These are phyloP conservation scores for Polychaeton citri DNA, from an alignment of 2,329 filamentous ascomycete species.

Conservation along the genomic window DNA sequence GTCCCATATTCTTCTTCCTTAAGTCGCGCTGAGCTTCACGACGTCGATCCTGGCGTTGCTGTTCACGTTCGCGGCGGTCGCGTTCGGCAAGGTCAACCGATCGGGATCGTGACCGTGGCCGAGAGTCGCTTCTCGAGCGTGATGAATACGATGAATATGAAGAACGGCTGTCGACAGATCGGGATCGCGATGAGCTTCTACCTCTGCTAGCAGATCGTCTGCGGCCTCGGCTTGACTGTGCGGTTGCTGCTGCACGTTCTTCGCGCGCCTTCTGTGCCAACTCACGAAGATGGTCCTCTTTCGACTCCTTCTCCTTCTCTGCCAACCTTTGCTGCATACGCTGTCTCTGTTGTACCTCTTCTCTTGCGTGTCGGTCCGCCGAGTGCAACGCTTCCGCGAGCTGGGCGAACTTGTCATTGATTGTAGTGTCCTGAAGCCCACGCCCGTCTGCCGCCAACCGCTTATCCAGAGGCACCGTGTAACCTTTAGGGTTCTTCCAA, in stretches of 20 bases:
- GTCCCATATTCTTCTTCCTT: conserved; percentile 88
- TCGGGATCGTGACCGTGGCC: conserved; percentile 5
- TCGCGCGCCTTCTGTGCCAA: conserved; percentile 86
- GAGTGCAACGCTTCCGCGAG: conserved; percentile 91
- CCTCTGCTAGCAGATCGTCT: conserved; percentile 17
- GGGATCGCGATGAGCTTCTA: conserved; percentile 13
- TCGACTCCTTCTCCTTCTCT: conserved; percentile 89
- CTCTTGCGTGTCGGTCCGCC: conserved; percentile 84
- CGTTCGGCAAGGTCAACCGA: conserved; percentile 47
- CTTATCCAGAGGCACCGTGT: conserved; percentile 92
- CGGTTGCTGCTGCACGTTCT: conserved; percentile 37
- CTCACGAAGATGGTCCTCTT: conserved; percentile 80
- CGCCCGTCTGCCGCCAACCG: conserved; percentile 85
- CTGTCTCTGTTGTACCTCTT: conserved; percentile 84
- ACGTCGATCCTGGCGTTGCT: conserved; percentile 61
- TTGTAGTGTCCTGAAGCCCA: conserved; percentile 81
- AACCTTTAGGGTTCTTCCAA: conserved; percentile 99
- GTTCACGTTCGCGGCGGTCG: conserved; percentile 53
- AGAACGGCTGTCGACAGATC: conserved; percentile 18
- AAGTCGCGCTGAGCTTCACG: conserved; percentile 80
- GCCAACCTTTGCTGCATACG: conserved; percentile 92
- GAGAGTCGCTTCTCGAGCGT: conserved; percentile 11
- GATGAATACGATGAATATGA: conserved; percentile 28
- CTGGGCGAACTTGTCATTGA: conserved; percentile 97
- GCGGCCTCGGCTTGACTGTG: conserved; percentile 27